Evolutionary conservation across 306 rosid species (phyloP), one percentile per base, ranked within the genome.

Genomic region (Pyrus bretschneideri): DNA sequence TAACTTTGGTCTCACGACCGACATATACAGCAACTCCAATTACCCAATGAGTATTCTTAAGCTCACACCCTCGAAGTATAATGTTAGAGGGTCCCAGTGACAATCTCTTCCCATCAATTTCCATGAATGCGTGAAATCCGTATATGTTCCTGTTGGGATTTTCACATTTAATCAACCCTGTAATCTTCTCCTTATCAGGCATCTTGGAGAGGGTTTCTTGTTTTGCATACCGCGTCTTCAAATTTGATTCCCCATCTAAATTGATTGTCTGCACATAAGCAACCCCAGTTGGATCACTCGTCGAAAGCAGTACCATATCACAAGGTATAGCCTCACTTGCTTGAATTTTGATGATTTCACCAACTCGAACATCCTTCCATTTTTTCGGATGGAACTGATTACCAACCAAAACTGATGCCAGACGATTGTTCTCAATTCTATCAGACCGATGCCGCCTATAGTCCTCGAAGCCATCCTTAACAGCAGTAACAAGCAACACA

Each of bases 161-260:
- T 83, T 95, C 99, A 73, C 97, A 95, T 87, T 87, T 90, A 70
- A 95, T 86, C 83, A 90, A 70, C 66, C 96, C 97, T 81, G 5
- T 44, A 69, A 83, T 75, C 77, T 79, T 83, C 73, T 81, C 99
- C 85, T 72, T 90, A 17, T 82, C 96, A 40, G 83, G 85, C 42
- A 82, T 68, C 88, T 78, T 92, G 6, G 76, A 89, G 35, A 90
- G 93, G 33, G 97, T 95, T 80, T 95, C 99, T 78, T 95, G 99
- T 33, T 95, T 95, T 1, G 97, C 97, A 54, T 90, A 95, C 72
- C 99, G 75, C 33, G 97, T 90, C 81, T 95, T 95, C 93, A 95
- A 87, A 89, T 95, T 95, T 1, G 99, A 95, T 76, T 95, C 99
- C 21, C 99, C 99, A 69, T 95, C 99, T 33, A 95, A 86, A 87